phyloP scores from a whole-genome alignment of 495 filamentous ascomycete genomes.

The Tuber brumale region DNA sequence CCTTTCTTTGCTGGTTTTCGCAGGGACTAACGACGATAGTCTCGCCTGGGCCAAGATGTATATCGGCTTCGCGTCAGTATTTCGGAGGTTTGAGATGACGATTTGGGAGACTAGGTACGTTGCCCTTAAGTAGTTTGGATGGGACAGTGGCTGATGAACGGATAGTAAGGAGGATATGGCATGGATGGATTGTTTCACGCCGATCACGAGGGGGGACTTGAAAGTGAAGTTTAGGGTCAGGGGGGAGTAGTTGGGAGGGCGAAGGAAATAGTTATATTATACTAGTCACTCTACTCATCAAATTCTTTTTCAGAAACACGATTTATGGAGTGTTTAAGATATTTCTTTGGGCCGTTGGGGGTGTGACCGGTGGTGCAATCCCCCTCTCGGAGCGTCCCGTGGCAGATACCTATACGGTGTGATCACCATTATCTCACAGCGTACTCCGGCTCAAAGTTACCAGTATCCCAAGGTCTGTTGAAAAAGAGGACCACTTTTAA shows the following conservation, averaged over 20 bases:
- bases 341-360: neutral
- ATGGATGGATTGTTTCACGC: constrained; percentile 17
- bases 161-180: constrained; percentile 21
- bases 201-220: neutral
- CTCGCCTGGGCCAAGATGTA: constrained; percentile 25
- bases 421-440: neutral
- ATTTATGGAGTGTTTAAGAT: neutral
- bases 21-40: constrained; percentile 11
- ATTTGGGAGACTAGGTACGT: constrained; percentile 14
- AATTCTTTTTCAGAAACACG: neutral
- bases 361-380: neutral
- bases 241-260: neutral
- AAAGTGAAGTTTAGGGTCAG: neutral
- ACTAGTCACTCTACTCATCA: neutral
- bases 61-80: constrained; percentile 15
- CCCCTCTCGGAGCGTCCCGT: no score
- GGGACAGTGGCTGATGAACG: neutral
- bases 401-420: neutral
- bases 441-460: no score
- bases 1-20: no score
- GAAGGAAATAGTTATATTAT: neutral
- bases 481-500: no score
- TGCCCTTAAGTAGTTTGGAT: no score
- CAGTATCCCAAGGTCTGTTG: no score
- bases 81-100: constrained; percentile 18